Base-by-base conservation (phyloP, 75 land plant species). In the Pinus tabuliformis region DNA sequence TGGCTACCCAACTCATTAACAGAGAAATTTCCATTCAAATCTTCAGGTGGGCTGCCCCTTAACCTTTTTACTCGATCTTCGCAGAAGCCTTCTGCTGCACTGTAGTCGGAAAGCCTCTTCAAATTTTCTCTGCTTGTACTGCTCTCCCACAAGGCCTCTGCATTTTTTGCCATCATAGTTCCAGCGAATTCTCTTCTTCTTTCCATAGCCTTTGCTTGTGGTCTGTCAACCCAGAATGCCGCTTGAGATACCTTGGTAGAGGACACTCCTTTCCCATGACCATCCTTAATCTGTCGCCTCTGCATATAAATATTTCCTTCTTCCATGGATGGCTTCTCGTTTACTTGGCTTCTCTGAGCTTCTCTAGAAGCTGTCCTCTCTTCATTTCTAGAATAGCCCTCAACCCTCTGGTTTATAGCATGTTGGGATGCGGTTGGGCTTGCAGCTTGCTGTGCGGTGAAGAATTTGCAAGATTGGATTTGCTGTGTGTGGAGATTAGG, bases 61-160 rank as follows among this genome's bases (percentile, higher is more conserved):
- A 83, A 80, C 84, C 91, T 78, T 82, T 89, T 89, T 4, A 70
- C 78, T 78, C 86, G 77, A 71, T 75, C 77, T 15, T 78, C 39
- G 72, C 78, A 73, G 42, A 70, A 73, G 60, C 83, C 86, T 36
- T 83, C 88, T 16, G 71, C 77, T 1, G 75, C 73, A 17, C 78
- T 78, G 18, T 81, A 71, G 18, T 83, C 88, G 3, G 80, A 79
- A 58, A 81, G 81, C 76, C 91, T 83, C 88, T 84, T 89, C 84
- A 83, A 81, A 57, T 76, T 81, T 70, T 73, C 84, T 24, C 82
- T 70, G 24, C 72, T 76, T 73, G 70, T 86, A 26, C 82, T 70
- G 24, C 72, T 78, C 71, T 77, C 82, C 87, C 87, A 85, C 52
- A 79, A 59, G 42, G 72, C 74, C 21, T 72, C 86, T 74, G 80